Percentiles rank a stretch among this genome's conserved stretches.
These are phyloP conservation scores for Tuber brumale DNA, from an alignment of 495 filamentous ascomycete species.

Conservation along the genomic window DNA sequence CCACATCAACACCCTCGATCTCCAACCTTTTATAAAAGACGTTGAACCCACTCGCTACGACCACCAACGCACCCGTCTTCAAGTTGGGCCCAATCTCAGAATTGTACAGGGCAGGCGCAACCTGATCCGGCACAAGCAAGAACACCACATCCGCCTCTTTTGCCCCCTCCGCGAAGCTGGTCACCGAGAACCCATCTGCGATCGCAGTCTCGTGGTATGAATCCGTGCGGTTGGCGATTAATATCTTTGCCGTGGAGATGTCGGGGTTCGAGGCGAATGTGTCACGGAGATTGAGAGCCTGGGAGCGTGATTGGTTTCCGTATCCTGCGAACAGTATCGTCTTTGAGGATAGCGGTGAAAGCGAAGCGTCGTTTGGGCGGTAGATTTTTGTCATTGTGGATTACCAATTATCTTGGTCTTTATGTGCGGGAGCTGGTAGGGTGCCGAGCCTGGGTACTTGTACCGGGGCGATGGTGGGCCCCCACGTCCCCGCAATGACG, in stretches of 20 bases:
- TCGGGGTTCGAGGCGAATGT: not conserved
- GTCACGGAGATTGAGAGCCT: constrained; percentile 24
- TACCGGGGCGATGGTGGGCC: not conserved
- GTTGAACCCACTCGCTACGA: constrained; percentile 15
- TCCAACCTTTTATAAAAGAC: constrained; percentile 9
- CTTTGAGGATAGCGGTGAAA: constrained; percentile 12
- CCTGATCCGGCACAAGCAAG: constrained; percentile 15
- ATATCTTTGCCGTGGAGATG: constrained; percentile 1
- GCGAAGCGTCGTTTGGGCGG: constrained; percentile 5
- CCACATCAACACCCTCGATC: not conserved
- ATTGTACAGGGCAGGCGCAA: constrained; percentile 16
- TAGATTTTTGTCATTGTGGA: constrained; percentile 13
- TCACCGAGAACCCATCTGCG: constrained; percentile 12
- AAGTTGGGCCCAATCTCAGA: not conserved
- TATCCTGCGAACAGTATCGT: constrained; percentile 17
- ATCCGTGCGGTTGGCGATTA: constrained; percentile 18
- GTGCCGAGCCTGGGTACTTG: not conserved
- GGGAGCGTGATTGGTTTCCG: constrained; percentile 24
- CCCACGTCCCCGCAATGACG: no score
- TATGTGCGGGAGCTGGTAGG: not conserved
- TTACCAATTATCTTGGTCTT: not conserved
- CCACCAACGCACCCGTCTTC: constrained; percentile 9
- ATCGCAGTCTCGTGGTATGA: constrained; percentile 13
- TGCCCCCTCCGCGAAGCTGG: not conserved
- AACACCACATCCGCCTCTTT: constrained; percentile 12